These are phyloP conservation scores for Wickerhamomyces sp. DNA, from an alignment of 1,139 yeast species.

Conservation along the genomic window DNA sequence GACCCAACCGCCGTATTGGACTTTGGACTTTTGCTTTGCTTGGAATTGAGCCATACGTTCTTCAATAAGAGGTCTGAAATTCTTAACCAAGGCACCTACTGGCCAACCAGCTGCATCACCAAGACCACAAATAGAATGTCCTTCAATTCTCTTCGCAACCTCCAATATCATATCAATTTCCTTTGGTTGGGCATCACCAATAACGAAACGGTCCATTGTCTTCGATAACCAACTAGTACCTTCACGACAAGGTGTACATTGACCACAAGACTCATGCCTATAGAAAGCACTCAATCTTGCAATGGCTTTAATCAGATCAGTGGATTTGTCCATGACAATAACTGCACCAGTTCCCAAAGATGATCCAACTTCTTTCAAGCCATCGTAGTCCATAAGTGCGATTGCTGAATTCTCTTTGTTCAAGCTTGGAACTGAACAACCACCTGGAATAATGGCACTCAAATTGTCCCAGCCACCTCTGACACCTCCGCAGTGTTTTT, in stretches of 20 bases:
- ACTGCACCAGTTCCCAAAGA: slow-evolving; percentile 93
- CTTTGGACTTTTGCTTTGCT: slow-evolving; percentile 31
- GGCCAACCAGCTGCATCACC: slow-evolving; percentile 97
- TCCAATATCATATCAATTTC: slow-evolving; percentile 83
- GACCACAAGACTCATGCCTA: slow-evolving; percentile 91
- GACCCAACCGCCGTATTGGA: slow-evolving; percentile 76
- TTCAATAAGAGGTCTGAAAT: slow-evolving; percentile 77
- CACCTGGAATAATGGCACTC: slow-evolving; percentile 84
- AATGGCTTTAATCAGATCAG: slow-evolving; percentile 79
- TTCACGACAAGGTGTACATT: slow-evolving; percentile 93
- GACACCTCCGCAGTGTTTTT: slow-evolving; percentile 86
- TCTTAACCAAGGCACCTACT: slow-evolving; percentile 76
- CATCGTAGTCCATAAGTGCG: slow-evolving; percentile 81
- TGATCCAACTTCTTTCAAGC: slow-evolving; percentile 75
- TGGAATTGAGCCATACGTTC: slow-evolving; percentile 59
- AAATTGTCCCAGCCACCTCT: slow-evolving; percentile 91
- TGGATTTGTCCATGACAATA: slow-evolving; percentile 80
- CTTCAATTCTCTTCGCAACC: slow-evolving; percentile 79
- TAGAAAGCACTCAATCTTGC: slow-evolving; percentile 79
- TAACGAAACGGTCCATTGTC: slow-evolving; percentile 76
- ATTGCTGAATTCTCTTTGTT: slow-evolving; percentile 61
- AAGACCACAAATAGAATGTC: slow-evolving; percentile 85
- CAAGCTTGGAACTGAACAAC: slow-evolving; percentile 79
- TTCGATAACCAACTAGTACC: slow-evolving; percentile 83
- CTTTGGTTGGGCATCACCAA: slow-evolving; percentile 71